Base-by-base conservation (phyloP, 805 yeast species). In the Groenewaldozyma salmanticensis region DNA sequence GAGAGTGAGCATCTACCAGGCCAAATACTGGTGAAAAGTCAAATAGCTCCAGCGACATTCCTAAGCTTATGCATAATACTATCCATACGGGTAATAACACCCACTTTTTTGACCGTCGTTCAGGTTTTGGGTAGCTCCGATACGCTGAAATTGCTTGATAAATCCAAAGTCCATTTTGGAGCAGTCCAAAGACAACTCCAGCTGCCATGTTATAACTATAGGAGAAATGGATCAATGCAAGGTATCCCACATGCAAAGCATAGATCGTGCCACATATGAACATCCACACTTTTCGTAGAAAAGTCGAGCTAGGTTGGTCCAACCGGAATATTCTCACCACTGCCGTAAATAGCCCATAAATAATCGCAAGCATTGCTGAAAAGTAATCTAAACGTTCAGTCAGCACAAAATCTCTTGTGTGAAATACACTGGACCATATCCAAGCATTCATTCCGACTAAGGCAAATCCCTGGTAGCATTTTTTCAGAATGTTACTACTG, bases 131-230 rank as follows among this genome's bases (percentile, higher is more conserved):
- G 15, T 16, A 15, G 4, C 13, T 15, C n/a, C 46, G 9, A 37
- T 43, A 43, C 62, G 46, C 65, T 63, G 39, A 49, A 21, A 50
- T 37, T 18, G 52, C 16, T 42, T 61, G 61, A 47, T 51, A 57
- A 7, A 61, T 53, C 79, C 79, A 75, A 27, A 69, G 54, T 2
- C 71, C 46, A 57, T 87, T 82, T 52, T 90, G 96, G 4, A 79
- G 46, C 2, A 87, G 42, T 0, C 96, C 98, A 39, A 86, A 72
- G 0, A 71, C 59, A 1, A 92, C 78, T 53, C 92, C 90, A 21
- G 92, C 94, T 48, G 74, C 71, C 97, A 92, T 90, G 62, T 90
- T 90, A 59, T 92, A 92, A 1, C 94, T 79, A 61, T 90, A 90
- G 43, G 86, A 81, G 90, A 96, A 90, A 50, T 80, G 81, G 7